Conservation (phyloP, 495 filamentous ascomycete genomes). For the Annulohypoxylon maeteangense region DNA sequence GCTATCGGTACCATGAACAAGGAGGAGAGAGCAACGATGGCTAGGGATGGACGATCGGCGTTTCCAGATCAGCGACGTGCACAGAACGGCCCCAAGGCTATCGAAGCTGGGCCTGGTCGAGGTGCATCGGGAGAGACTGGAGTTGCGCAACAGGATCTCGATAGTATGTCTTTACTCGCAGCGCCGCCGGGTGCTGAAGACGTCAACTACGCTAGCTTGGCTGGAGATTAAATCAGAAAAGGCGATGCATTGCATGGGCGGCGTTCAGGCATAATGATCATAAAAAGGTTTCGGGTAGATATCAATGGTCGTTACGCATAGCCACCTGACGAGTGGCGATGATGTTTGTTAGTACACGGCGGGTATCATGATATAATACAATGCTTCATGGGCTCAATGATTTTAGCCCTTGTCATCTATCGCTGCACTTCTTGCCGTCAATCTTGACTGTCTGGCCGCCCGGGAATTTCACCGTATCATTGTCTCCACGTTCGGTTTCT, state of each 20-base stretch:
- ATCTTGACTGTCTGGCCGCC: slow-evolving; percentile 55
- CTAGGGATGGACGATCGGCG: slow-evolving; percentile 74
- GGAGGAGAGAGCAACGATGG: slow-evolving; percentile 78
- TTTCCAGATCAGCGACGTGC: slow-evolving; percentile 54
- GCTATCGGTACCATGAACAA: slow-evolving; percentile 88
- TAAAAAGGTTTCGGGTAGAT: slow-evolving; percentile 53
- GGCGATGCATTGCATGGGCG: slow-evolving; percentile 46
- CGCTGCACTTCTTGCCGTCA: slow-evolving; percentile 59
- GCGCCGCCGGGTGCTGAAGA: slow-evolving; percentile 85
- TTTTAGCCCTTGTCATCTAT: slow-evolving; percentile 46
- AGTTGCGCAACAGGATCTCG: slow-evolving; percentile 55
- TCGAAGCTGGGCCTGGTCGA: slow-evolving; percentile 47
- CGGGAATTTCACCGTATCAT: slow-evolving; percentile 79
- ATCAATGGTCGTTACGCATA: slow-evolving; percentile 19
- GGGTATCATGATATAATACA: slow-evolving; percentile 51
- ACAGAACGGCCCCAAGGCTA: slow-evolving; percentile 42
- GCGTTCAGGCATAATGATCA: slow-evolving; percentile 52
- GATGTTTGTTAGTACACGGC: slow-evolving; percentile 43
- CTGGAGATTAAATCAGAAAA: slow-evolving; percentile 69
- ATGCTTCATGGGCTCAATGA: slow-evolving; percentile 49
- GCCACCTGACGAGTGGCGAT: slow-evolving; percentile 38
- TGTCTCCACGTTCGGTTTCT: slow-evolving; percentile 90
- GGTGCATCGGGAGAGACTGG: slow-evolving; percentile 44
- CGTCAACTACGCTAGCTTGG: slow-evolving; percentile 84
- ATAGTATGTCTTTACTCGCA: slow-evolving; percentile 67